Conservation (phyloP, 495 filamentous ascomycete genomes). For the Diplogelasinospora grovesii region DNA sequence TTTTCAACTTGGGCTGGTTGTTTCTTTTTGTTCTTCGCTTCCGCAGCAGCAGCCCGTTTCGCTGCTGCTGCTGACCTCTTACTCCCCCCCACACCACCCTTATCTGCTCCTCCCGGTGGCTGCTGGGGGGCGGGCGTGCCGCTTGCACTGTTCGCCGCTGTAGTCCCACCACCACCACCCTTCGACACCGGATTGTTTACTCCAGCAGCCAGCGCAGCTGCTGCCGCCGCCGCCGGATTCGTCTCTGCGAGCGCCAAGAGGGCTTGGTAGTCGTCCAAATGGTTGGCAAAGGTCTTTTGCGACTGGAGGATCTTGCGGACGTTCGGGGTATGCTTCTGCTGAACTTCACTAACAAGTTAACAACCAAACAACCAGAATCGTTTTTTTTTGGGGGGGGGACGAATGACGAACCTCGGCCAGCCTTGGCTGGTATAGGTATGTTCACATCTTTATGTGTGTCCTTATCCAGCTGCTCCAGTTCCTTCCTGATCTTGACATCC, state of each 20-base stretch:
- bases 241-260: slow-evolving; percentile 45
- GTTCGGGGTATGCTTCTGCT: slow-evolving; percentile 62
- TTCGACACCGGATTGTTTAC: slow-evolving; percentile 16
- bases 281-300: slow-evolving; percentile 87
- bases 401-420: slow-evolving; percentile 18
- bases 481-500: slow-evolving; percentile 66
- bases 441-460: slow-evolving; percentile 68
- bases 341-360: no score
- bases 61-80: slow-evolving; percentile 22
- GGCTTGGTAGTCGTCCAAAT: slow-evolving; percentile 84
- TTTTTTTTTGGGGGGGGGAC: no score
- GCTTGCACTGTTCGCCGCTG: no score
- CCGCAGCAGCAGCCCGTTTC: slow-evolving; percentile 15
- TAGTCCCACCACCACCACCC: no score
- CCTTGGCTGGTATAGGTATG: slow-evolving; percentile 53
- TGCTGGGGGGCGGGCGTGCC: slow-evolving; percentile 1
- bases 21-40: slow-evolving; percentile 19
- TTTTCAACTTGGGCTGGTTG: no score
- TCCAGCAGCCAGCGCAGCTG: slow-evolving; percentile 13
- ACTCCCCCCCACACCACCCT: slow-evolving; percentile 6
- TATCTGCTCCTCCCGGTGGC: slow-evolving; percentile 1
- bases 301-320: slow-evolving; percentile 87
- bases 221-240: slow-evolving; percentile 22
- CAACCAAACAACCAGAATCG: no score
- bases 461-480: slow-evolving; percentile 70